A percentile compares a stretch with the other conserved stretches of the same genome.
Evolutionary conservation across 441 rosid genomes (phyloP).

Genomic region (Populus tomentosa): DNA sequence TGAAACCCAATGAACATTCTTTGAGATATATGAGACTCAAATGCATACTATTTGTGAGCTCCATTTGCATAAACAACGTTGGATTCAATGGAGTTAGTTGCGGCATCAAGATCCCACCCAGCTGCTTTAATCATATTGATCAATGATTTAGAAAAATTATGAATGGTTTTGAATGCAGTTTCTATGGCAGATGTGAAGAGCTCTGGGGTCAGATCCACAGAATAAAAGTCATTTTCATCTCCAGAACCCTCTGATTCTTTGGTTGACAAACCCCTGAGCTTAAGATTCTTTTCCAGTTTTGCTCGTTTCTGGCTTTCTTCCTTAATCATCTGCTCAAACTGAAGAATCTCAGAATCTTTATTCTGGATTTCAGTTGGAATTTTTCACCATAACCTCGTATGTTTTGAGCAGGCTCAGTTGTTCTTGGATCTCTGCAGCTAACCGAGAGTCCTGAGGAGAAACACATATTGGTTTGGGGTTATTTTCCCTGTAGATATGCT

Average conservation of each 20-base stretch:
- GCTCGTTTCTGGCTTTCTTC: conserved; percentile 77
- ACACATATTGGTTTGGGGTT: conserved; percentile 69
- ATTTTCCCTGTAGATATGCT: conserved; percentile 84
- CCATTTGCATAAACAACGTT: conserved; percentile 81
- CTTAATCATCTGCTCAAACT: conserved; percentile 76
- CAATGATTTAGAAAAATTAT: conserved; percentile 86
- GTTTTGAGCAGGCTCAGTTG: conserved; percentile 93
- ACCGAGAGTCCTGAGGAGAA: conserved; percentile 91
- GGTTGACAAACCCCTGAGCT: conserved; percentile 81
- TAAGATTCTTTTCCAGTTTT: conserved; percentile 88
- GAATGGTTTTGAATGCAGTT: conserved; percentile 76
- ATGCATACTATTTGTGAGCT: conserved; percentile 92
- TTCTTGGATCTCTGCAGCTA: conserved; percentile 98
- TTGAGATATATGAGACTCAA: conserved; percentile 90
- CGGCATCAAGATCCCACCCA: conserved; percentile 98
- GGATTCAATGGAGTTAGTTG: conserved; percentile 83
- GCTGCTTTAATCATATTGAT: conserved; percentile 99
- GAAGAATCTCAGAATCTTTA: conserved; percentile 50
- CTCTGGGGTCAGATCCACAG: conserved; percentile 65
- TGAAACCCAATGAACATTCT: conserved; percentile 90
- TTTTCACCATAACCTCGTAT: conserved; percentile 97
- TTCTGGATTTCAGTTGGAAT: conserved; percentile 94
- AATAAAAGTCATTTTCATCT: conserved; percentile 47
- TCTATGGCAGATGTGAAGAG: conserved; percentile 65
- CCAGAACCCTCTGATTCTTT: conserved; percentile 57